Evolutionary conservation across 2,329 filamentous ascomycete species (phyloP).

Genomic region (Tetracladium maxilliforme): DNA sequence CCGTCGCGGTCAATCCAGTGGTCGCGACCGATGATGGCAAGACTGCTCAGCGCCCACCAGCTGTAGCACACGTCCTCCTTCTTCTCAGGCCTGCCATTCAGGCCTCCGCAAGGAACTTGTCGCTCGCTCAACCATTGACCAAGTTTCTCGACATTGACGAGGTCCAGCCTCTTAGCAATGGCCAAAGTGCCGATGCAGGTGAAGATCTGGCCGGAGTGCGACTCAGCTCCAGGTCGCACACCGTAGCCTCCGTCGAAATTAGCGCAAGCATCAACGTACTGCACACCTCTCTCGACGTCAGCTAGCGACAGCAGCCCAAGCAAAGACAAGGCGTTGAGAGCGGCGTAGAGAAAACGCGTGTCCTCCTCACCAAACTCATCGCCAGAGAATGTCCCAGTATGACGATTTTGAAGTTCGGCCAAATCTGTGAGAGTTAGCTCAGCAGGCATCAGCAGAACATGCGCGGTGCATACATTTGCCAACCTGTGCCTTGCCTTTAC

Average conservation of each 20-base stretch:
- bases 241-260: slow-evolving; percentile 96
- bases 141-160: slow-evolving; percentile 69
- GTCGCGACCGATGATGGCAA: slow-evolving; percentile 74
- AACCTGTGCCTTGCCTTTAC: slow-evolving; percentile 46
- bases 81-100: slow-evolving; percentile 94
- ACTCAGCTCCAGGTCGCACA: slow-evolving; percentile 77
- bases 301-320: slow-evolving; percentile 59
- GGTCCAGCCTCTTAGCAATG: slow-evolving; percentile 69
- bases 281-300: slow-evolving; percentile 66
- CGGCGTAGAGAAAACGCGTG: slow-evolving; percentile 85
- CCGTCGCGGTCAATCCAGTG: slow-evolving; percentile 88
- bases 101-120: slow-evolving; percentile 71
- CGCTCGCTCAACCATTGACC: slow-evolving; percentile 88
- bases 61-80: slow-evolving; percentile 95
- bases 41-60: slow-evolving; percentile 93
- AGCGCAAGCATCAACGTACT: slow-evolving; percentile 65
- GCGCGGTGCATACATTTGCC: slow-evolving; percentile 55
- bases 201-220: slow-evolving; percentile 90
- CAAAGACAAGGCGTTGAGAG: slow-evolving; percentile 78
- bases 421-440: slow-evolving; percentile 39
- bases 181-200: slow-evolving; percentile 80
- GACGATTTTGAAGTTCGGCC: slow-evolving; percentile 62
- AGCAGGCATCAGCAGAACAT: slow-evolving; percentile 5
- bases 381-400: slow-evolving; percentile 78
- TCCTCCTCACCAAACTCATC: slow-evolving; percentile 96